A percentile compares a stretch with the other conserved stretches of the same genome.
phyloP scores from a whole-genome alignment of 1,284 basidiomycete genomes.

The Austroboletus olivaceoglutinosus region DNA sequence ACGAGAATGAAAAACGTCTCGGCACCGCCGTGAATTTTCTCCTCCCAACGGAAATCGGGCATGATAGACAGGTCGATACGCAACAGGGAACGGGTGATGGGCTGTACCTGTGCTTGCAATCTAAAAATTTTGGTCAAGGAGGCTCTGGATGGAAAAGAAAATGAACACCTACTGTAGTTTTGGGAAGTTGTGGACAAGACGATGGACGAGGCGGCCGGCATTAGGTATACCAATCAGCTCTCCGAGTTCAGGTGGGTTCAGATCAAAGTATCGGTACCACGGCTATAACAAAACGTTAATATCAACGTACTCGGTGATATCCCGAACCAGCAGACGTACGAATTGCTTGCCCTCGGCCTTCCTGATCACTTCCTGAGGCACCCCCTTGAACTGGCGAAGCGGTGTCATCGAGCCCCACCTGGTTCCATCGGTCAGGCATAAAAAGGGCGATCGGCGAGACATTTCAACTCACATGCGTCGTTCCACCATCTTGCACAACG shows the following conservation, averaged over 20 bases:
- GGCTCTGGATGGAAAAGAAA: neutral
- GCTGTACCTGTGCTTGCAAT: constrained; percentile 91
- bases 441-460: neutral
- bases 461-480: constrained; percentile 66
- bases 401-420: constrained; percentile 99
- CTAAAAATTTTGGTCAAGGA: constrained; percentile 35
- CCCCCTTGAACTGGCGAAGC: constrained; percentile 90
- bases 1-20: constrained; percentile 93
- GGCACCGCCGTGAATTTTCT: constrained; percentile 85
- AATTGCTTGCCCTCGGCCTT: constrained; percentile 98
- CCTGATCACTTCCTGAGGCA: constrained; percentile 83
- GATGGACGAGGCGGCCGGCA: constrained; percentile 88
- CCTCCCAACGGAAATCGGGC: constrained; percentile 97
- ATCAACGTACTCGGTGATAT: neutral
- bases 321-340: constrained; percentile 43
- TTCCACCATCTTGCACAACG: constrained; percentile 98
- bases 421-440: constrained; percentile 3
- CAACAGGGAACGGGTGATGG: constrained; percentile 86
- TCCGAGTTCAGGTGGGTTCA: constrained; percentile 83
- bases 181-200: constrained; percentile 96
- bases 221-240: constrained; percentile 94
- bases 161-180: constrained; percentile 77
- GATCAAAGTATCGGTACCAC: constrained; percentile 95
- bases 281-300: constrained; percentile 48
- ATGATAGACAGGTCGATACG: constrained; percentile 89